A percentile compares a stretch with the other conserved stretches of the same genome.
phyloP scores from a whole-genome alignment of 495 filamentous ascomycete genomes.

The Talaromyces ruber region DNA sequence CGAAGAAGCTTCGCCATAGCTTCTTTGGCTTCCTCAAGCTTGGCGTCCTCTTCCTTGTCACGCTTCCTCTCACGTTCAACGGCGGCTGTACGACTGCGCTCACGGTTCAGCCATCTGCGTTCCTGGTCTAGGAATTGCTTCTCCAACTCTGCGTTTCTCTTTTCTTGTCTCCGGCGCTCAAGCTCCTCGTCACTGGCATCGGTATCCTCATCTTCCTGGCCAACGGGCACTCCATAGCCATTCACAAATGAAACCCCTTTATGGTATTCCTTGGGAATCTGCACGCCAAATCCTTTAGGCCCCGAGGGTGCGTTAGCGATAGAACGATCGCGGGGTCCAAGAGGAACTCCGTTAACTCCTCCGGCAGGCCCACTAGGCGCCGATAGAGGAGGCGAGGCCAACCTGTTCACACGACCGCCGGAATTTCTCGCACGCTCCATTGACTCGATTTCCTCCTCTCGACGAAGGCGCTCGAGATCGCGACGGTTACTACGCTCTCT shows the following conservation, averaged over 20 bases:
- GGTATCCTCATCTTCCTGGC: slow-evolving; percentile 79
- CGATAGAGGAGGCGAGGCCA: slow-evolving; percentile 58
- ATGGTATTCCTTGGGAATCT: slow-evolving; percentile 70
- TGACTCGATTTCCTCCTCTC: slow-evolving; percentile 88
- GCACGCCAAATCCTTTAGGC: slow-evolving; percentile 61
- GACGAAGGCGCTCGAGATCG: slow-evolving; percentile 76
- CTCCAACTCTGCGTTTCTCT: slow-evolving; percentile 65
- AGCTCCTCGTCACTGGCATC: slow-evolving; percentile 84
- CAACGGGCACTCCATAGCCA: slow-evolving; percentile 56
- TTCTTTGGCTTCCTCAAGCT: slow-evolving; percentile 49
- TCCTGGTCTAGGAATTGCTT: slow-evolving; percentile 81
- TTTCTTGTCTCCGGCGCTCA: slow-evolving; percentile 60
- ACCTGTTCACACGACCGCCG: slow-evolving; percentile 56
- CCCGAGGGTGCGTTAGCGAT: slow-evolving; percentile 74
- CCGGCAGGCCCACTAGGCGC: slow-evolving; percentile 64
- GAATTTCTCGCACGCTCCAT: slow-evolving; percentile 68
- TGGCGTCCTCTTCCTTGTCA: slow-evolving; percentile 60
- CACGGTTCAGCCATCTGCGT: slow-evolving; percentile 81
- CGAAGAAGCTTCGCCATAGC: slow-evolving; percentile 63
- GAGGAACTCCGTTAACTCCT: slow-evolving; percentile 72
- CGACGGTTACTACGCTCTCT: slow-evolving; percentile 78
- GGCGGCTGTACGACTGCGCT: slow-evolving; percentile 73
- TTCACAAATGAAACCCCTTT: slow-evolving; percentile 85
- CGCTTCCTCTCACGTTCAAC: slow-evolving; percentile 73
- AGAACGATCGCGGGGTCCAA: slow-evolving; percentile 68